Base-by-base conservation (phyloP, 2,329 filamentous ascomycete species). In the Lecanicillium sp. region DNA sequence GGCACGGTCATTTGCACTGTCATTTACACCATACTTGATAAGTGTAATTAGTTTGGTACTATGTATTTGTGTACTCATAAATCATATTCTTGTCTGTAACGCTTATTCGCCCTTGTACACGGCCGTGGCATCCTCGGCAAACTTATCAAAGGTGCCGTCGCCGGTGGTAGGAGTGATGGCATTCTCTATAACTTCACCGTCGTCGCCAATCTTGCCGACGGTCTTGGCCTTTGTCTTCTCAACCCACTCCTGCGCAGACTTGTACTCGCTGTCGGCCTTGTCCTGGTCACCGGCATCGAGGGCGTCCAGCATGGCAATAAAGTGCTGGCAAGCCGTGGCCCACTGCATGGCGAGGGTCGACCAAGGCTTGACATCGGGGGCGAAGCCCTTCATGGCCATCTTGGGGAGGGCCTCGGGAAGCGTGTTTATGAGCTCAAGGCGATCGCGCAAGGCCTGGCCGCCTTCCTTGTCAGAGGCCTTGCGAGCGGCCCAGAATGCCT, bases 321-420 rank as follows among this genome's bases (percentile, higher is more conserved):
- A 18, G 20, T 45, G 41, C 36, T 39, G 35, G 33, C 37, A 41
- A 7, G 44, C 44, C 19, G 19, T 43, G 17, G 44, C 44, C 44
- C 44, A 45, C 32, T 45, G 44, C 44, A 43, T 41, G 3, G 44
- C 39, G 11, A 36, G 17, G 4, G 34, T 33, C 2, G 44, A 35
- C 44, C 44, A 45, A 2, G 44, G 41, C n/a, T 34, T 31, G 11
- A 43, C 44, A 4, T 45, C 44, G 10, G 19, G 8, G 4, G 41
- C 38, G 27, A 45, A 45, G 4, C 36, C 39, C 35, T 37, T 37
- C 38, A 41, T 43, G 14, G 39, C 41, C 44, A 45, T 45, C n/a
- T 35, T 20, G 27, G 37, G 31, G 2, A 45, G 44, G 5, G 29
- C 29, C 3, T 40, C 27, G 5, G 44, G 38, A 2, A 43, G 7